phyloP scores from a whole-genome alignment of 176 grass and related monocot genomes.

The maize (Zea mays) region DNA sequence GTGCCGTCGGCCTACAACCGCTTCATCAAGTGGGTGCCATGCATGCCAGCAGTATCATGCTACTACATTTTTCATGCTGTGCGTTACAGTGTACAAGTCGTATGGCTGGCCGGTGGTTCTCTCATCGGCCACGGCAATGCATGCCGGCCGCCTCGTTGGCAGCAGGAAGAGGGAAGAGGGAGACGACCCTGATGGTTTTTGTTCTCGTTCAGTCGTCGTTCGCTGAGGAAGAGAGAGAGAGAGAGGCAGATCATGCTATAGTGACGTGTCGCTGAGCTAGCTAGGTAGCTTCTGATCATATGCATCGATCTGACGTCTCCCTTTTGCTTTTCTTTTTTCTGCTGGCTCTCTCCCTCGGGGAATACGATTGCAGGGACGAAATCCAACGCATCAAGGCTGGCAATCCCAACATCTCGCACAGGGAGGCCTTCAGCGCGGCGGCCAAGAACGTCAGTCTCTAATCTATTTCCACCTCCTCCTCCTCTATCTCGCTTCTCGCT shows the following conservation, averaged over 20 bases:
- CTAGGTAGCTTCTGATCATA: background rate
- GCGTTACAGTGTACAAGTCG: background rate
- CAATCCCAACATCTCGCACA: conserved; percentile 99
- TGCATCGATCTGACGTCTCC: conserved; percentile 35
- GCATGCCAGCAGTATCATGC: background rate
- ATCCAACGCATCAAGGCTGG: conserved; percentile 99
- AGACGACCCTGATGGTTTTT: conserved; percentile 14
- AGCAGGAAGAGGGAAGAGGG: conserved; percentile 6
- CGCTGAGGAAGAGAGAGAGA: background rate
- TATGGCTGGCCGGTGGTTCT: background rate
- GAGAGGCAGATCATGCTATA: conserved; percentile 33
- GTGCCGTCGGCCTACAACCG: conserved; percentile 99
- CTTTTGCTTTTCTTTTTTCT: conserved; percentile 30
- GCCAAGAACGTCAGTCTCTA: conserved; percentile 91
- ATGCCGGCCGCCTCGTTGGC: conserved; percentile 37
- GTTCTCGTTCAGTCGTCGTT: background rate
- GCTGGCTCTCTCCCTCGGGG: conserved; percentile 34
- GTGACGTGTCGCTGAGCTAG: conserved; percentile 23
- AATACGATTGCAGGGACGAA: conserved; percentile 85
- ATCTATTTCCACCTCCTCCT: background rate
- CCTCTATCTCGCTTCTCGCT: background rate
- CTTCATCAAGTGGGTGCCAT: conserved; percentile 89
- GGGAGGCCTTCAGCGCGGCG: conserved; percentile 98
- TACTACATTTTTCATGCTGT: conserved; percentile 4
- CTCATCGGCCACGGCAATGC: conserved; percentile 40